A percentile compares a stretch with the other conserved stretches of the same genome.
phyloP scores from a whole-genome alignment of 2,329 filamentous ascomycete genomes.

The Verticillium albo-atrum region DNA sequence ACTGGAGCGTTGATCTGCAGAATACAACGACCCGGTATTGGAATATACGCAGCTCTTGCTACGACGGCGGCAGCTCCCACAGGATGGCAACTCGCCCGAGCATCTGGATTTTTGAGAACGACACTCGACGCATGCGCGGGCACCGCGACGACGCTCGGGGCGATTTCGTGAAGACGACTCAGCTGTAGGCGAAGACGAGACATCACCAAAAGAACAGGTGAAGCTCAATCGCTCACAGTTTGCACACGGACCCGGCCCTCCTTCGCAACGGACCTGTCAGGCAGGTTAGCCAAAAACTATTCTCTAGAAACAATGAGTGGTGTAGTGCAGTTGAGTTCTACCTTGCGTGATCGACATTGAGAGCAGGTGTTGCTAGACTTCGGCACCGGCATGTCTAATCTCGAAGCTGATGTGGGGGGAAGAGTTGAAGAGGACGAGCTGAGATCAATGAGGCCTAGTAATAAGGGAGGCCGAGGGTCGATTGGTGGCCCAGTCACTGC shows the following conservation, averaged over 20 bases:
- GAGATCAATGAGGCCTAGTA: not conserved
- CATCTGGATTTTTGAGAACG: conserved; percentile 2
- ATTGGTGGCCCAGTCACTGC: too few species aligned
- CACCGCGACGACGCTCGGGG: conserved; percentile 1
- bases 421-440: not conserved
- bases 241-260: conserved; percentile 1
- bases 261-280: conserved; percentile 2
- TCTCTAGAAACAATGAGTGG: too few species aligned
- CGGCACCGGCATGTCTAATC: conserved; percentile 4
- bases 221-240: conserved; percentile 1
- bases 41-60: conserved; percentile 1
- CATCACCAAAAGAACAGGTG: not conserved
- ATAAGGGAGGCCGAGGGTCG: too few species aligned
- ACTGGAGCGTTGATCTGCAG: not conserved
- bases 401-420: not conserved
- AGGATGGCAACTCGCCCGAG: conserved; percentile 1
- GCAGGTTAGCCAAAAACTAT: not conserved
- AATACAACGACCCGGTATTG: not conserved
- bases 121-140: not conserved
- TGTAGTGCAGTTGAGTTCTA: not conserved
- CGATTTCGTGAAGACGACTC: not conserved
- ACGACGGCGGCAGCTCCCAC: not conserved
- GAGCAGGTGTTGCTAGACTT: conserved; percentile 5
- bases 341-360: conserved; percentile 7
- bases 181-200: not conserved